phyloP scores from a whole-genome alignment of 2,329 filamentous ascomycete genomes.

The Arthrinium phaeospermum region DNA sequence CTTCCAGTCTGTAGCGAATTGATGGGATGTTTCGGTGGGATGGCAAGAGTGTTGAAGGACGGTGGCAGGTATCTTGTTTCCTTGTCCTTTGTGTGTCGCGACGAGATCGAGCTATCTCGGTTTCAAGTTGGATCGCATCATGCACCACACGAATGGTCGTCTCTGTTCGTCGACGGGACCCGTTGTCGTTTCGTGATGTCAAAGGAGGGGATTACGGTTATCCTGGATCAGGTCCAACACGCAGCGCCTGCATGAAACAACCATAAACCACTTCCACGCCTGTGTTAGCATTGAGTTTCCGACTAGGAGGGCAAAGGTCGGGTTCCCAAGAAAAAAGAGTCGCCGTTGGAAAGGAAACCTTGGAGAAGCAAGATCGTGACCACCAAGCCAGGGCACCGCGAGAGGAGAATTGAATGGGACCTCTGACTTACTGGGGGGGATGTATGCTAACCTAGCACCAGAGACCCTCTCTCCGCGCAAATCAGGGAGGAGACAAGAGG shows the following conservation, averaged over 20 bases:
- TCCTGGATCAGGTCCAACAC: conserved; percentile 10
- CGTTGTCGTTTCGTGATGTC: conserved; percentile 14
- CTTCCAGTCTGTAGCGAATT: conserved; percentile 9
- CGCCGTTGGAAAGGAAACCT: not conserved
- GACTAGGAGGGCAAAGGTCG: not conserved
- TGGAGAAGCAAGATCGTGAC: conserved; percentile 12
- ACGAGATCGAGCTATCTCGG: conserved; percentile 44
- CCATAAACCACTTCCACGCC: not conserved
- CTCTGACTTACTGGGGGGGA: conserved; percentile 3
- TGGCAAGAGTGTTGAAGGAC: not conserved
- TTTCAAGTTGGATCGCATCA: conserved; percentile 48
- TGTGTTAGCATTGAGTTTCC: conserved; percentile 9
- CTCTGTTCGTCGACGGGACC: not conserved
- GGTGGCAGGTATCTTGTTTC: conserved; percentile 26
- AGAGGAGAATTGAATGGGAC: conserved; percentile 11
- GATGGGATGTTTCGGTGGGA: conserved; percentile 11
- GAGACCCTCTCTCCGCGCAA: conserved; percentile 14
- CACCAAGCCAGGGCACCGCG: conserved; percentile 1
- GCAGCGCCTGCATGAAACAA: conserved; percentile 10
- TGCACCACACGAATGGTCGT: conserved; percentile 34
- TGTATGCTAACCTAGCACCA: not conserved
- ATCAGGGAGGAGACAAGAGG: not conserved
- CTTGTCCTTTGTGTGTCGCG: conserved; percentile 42
- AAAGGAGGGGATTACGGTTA: conserved; percentile 9
- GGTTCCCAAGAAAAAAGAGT: not conserved